Evolutionary conservation across 176 grass and related monocot species (phyloP), one percentile per base, ranked within the genome.

Genomic region (Elymus sibiricus): DNA sequence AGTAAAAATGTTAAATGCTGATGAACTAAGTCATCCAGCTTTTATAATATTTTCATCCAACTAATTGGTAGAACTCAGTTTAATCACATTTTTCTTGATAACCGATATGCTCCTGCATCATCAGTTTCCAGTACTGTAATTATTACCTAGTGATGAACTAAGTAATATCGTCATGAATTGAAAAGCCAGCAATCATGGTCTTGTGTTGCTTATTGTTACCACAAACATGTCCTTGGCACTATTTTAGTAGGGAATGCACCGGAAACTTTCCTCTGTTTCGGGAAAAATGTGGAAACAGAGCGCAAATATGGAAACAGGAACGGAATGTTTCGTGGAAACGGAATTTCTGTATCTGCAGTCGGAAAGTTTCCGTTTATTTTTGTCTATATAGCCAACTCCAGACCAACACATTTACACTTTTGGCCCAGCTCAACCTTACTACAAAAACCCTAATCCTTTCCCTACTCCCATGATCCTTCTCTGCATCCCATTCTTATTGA

Each of bases 1-100:
- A 67, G 73, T 53, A 76, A 76, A 55, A 34, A 10, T 31, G 47
- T 77, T 35, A 3, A 77, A 58, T 77, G 74, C 26, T 85, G 74
- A 78, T 71, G 68, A 43, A 72, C 22, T 43, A 7, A 25, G 70
- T 27, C 12, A 73, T 73, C 40, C 69, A 73, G 2, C 70, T 70
- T n/a, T 34, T 70, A 70, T 68, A 22, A 39, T 70, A 39, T 70
- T 70, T 86, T 35, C 24, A 15, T 61, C 32, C 21, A 61, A 15
- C 32, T 34, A 78, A 78, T 78, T n/a, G 11, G 3, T 78, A 59
- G 11, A 78, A 38, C 56, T 61, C 9, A 11, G 53, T 60, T 25
- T 38, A 21, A 39, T 25, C 11, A 61, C 51, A 35, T 56, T 9
- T 60, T 77, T 60, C 24, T 39, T 39, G 67, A 70, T 70, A 12